Conservation (phyloP, 2,329 filamentous ascomycete species). For the Trichoderma atrobrunneum region DNA sequence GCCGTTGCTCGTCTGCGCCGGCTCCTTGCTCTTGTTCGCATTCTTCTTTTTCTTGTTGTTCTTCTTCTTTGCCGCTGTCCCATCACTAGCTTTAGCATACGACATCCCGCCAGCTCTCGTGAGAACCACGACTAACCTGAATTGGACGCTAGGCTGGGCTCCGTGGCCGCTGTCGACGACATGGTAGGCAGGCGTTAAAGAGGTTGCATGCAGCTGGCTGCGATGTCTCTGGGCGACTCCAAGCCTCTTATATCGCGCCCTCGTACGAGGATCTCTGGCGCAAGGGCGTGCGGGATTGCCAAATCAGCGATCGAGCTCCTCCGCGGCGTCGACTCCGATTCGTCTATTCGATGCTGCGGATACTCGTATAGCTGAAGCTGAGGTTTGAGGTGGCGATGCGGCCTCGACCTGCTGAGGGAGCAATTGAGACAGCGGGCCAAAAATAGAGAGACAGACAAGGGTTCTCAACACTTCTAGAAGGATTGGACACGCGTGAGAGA, state of each 20-base stretch:
- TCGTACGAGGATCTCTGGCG: neutral
- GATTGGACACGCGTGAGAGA: neutral
- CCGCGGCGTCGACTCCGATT: constrained; percentile 18
- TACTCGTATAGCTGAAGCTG: neutral
- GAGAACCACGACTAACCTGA: constrained; percentile 33
- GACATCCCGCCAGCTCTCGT: constrained; percentile 23
- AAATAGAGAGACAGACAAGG: neutral
- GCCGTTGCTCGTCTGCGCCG: constrained; percentile 35
- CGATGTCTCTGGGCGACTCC: neutral
- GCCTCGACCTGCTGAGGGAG: neutral
- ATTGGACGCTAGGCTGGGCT: constrained; percentile 36
- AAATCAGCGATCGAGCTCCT: neutral
- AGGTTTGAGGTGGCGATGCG: neutral
- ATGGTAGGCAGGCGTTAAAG: constrained; percentile 31
- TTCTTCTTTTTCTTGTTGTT: constrained; percentile 60
- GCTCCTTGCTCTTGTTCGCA: constrained; percentile 46
- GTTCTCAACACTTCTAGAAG: neutral
- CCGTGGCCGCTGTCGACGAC: constrained; percentile 39
- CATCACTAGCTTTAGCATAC: constrained; percentile 32
- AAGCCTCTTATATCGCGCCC: neutral
- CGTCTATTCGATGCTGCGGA: constrained; percentile 11
- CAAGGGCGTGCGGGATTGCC: neutral
- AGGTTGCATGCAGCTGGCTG: constrained; percentile 25
- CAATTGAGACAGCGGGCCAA: constrained; percentile 15
- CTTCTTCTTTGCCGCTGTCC: constrained; percentile 52